These are phyloP conservation scores for Oryza longistaminata DNA, from an alignment of 176 grass and related monocot species.

Conservation along the genomic window DNA sequence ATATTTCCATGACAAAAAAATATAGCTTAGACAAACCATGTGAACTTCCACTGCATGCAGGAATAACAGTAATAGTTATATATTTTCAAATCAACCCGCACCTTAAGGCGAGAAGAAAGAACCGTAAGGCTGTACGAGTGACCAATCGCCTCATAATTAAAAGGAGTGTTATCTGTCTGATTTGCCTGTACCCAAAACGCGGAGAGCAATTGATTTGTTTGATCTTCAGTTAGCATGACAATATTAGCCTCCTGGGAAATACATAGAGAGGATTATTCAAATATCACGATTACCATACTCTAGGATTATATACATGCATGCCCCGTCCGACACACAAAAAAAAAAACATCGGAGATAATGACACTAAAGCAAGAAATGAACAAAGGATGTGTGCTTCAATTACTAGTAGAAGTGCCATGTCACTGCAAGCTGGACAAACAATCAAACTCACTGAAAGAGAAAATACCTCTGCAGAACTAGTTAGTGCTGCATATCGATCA, in stretches of 20 bases:
- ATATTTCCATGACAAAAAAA: neutral
- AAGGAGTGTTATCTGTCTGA: conserved; percentile 83
- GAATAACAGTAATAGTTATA: neutral
- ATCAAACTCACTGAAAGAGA: neutral
- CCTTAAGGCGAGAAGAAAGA: conserved; percentile 80
- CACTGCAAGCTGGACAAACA: neutral
- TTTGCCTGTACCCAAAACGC: conserved; percentile 89
- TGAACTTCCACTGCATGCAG: conserved; percentile 19
- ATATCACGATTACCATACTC: neutral
- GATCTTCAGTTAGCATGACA: conserved; percentile 83
- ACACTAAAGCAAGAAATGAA: conserved; percentile 21
- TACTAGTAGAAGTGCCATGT: neutral
- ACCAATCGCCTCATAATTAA: conserved; percentile 90
- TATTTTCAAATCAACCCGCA: conserved; percentile 16
- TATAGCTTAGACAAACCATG: conserved; percentile 25
- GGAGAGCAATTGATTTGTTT: conserved; percentile 75
- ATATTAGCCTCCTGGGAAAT: conserved; percentile 71
- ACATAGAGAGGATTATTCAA: neutral
- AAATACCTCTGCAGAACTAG: conserved; percentile 54
- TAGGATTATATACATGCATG: neutral
- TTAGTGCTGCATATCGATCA: conserved; percentile 53
- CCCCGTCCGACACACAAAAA: neutral
- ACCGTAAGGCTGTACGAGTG: conserved; percentile 81
- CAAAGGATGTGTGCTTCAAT: neutral
- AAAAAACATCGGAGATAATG: neutral